Percentiles rank a stretch among this genome's conserved stretches.
Conservation (phyloP, 495 filamentous ascomycete species). For the Lasiosphaeria ovina region DNA sequence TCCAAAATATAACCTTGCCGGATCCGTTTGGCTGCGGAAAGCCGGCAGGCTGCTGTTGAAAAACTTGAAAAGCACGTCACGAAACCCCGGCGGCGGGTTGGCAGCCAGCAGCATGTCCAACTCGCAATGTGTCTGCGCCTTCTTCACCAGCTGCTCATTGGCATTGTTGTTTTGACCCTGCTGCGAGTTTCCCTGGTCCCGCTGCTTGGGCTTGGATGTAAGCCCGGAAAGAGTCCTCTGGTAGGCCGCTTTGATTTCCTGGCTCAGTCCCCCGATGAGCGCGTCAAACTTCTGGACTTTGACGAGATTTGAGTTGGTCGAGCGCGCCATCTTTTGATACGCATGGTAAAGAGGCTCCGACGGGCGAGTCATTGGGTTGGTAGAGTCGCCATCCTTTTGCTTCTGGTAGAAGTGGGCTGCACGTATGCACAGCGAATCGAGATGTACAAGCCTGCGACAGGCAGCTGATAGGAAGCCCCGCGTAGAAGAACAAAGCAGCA, state of each 20-base stretch:
- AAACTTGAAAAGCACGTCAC: constrained; percentile 46
- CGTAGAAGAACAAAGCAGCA: constrained; percentile 71
- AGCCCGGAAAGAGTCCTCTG: constrained; percentile 33
- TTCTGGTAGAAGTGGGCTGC: constrained; percentile 41
- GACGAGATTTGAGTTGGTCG: constrained; percentile 39
- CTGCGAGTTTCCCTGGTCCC: constrained; percentile 29
- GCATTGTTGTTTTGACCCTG: constrained; percentile 25
- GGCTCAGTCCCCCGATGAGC: constrained; percentile 41
- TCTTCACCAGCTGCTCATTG: constrained; percentile 38
- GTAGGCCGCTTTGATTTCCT: constrained; percentile 49
- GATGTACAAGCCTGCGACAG: constrained; percentile 58
- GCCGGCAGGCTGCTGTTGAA: constrained; percentile 41
- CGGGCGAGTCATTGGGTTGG: constrained; percentile 19
- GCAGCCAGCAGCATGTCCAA: constrained; percentile 48
- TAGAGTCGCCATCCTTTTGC: constrained; percentile 22
- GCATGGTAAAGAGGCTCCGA: constrained; percentile 40
- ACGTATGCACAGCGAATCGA: constrained; percentile 40
- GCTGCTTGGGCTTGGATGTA: constrained; percentile 29
- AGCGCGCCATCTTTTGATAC: constrained; percentile 49
- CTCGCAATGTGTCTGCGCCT: constrained; percentile 40
- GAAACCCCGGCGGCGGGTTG: constrained; percentile 46
- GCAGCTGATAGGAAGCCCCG: constrained; percentile 67
- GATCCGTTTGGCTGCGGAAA: constrained; percentile 42
- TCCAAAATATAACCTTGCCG: constrained; percentile 49
- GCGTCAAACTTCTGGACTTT: constrained; percentile 50